Conservation (phyloP, 2,329 filamentous ascomycete species). For the Trichoderma citrinoviride region DNA sequence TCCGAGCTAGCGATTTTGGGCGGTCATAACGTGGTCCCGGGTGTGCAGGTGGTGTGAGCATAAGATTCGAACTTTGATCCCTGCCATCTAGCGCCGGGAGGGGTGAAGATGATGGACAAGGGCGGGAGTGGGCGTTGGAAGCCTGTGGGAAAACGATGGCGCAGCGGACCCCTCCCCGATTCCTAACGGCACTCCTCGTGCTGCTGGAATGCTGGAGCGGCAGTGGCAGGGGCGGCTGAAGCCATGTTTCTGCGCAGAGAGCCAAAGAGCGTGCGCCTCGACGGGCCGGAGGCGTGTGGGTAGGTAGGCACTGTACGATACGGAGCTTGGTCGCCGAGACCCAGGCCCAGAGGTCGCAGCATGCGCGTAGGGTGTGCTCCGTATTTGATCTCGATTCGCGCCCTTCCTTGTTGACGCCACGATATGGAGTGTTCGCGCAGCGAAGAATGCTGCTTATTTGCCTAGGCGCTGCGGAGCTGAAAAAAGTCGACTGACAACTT, state of each 20-base stretch:
- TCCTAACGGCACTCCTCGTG: slow-evolving; percentile 10
- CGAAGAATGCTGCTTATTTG: slow-evolving; percentile 13
- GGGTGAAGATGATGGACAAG: background rate
- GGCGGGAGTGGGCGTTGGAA: too few species aligned
- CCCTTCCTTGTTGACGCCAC: slow-evolving; percentile 15
- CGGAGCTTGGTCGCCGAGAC: background rate
- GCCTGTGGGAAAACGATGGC: background rate
- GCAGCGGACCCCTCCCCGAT: background rate
- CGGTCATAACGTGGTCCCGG: slow-evolving; percentile 26
- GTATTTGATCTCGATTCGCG: slow-evolving; percentile 17
- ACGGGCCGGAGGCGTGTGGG: background rate
- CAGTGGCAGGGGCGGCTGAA: slow-evolving; percentile 17
- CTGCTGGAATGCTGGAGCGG: slow-evolving; percentile 6
- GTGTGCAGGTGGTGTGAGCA: slow-evolving; percentile 17
- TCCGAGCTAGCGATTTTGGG: slow-evolving; percentile 31
- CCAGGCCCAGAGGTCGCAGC: background rate
- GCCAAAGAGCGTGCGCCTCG: background rate
- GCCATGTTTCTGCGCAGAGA: slow-evolving; percentile 3
- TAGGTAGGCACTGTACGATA: slow-evolving; percentile 1
- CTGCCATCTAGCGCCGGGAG: slow-evolving; percentile 6
- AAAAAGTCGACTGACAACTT: slow-evolving; percentile 10
- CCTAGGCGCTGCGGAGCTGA: slow-evolving; percentile 14
- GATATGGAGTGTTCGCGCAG: slow-evolving; percentile 19
- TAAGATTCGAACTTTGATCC: slow-evolving; percentile 1
- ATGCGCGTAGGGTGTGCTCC: slow-evolving; percentile 14